These are phyloP conservation scores for Coemansia sp. DNA, from an alignment of 192 early-diverging fungal genomes.

Conservation along the genomic window DNA sequence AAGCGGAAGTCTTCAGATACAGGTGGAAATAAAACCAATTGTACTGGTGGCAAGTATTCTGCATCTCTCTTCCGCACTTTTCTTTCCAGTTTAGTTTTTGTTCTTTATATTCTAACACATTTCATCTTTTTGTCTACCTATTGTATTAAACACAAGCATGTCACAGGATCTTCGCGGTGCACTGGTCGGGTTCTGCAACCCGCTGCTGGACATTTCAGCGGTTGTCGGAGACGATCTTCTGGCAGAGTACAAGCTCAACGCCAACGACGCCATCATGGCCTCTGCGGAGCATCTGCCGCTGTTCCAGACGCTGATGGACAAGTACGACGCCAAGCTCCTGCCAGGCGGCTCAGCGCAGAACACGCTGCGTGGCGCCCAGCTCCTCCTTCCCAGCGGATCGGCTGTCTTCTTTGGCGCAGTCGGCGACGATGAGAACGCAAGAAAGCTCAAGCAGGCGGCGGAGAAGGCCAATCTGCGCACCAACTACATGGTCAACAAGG, in stretches of 20 bases:
- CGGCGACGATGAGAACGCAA: slow-evolving; percentile 81
- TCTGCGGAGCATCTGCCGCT: slow-evolving; percentile 84
- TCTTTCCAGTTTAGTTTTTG: not conserved
- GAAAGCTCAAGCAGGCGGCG: slow-evolving; percentile 76
- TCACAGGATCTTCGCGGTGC: slow-evolving; percentile 52
- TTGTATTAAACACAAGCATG: slow-evolving; percentile 16
- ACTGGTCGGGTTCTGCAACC: slow-evolving; percentile 96
- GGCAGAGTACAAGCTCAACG: slow-evolving; percentile 85
- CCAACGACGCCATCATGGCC: slow-evolving; percentile 96
- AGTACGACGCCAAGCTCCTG: slow-evolving; percentile 78
- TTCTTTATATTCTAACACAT: not conserved
- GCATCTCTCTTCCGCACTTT: not conserved
- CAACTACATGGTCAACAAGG: slow-evolving; percentile 80
- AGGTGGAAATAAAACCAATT: too few relatives aligned
- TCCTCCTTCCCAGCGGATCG: slow-evolving; percentile 81
- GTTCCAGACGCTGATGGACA: slow-evolving; percentile 76
- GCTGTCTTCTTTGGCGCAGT: slow-evolving; percentile 95
- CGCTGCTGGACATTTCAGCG: slow-evolving; percentile 96
- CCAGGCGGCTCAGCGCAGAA: slow-evolving; percentile 98
- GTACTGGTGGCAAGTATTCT: not conserved
- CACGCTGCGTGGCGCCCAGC: slow-evolving; percentile 88
- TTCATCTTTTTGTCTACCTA: not conserved
- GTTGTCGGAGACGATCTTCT: slow-evolving; percentile 72
- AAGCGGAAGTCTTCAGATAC: too few relatives aligned
- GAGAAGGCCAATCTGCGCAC: slow-evolving; percentile 81